Conservation (phyloP, 1,284 basidiomycete species). For the Peniophora sp. region DNA sequence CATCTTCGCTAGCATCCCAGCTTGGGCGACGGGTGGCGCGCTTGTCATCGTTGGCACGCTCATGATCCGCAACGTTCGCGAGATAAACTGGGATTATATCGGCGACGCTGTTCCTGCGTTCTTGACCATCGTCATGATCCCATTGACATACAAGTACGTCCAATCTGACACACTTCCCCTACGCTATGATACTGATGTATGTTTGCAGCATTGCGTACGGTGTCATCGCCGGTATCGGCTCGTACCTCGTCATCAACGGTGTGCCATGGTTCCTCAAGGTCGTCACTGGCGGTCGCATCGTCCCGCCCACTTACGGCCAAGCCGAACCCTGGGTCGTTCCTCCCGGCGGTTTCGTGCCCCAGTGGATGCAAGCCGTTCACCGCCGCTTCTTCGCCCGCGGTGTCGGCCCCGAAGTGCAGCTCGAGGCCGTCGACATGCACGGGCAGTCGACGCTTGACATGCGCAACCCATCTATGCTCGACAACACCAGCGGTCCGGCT, state of each 20-base stretch:
- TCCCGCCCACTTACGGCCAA: conserved; percentile 58
- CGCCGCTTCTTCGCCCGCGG: not conserved
- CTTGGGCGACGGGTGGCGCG: conserved; percentile 86
- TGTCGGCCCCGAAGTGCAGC: not conserved
- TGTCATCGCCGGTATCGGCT: conserved; percentile 72
- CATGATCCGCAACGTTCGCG: conserved; percentile 83
- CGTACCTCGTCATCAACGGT: conserved; percentile 72
- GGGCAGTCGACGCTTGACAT: too few relatives aligned
- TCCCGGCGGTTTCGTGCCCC: conserved; percentile 58
- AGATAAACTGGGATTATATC: conserved; percentile 86
- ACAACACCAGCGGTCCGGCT: too few relatives aligned
- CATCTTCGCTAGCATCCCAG: conserved; percentile 81
- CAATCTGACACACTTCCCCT: not conserved
- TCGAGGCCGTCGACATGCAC: not conserved
- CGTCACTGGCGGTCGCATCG: conserved; percentile 49
- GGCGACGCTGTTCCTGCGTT: conserved; percentile 85
- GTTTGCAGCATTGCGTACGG: conserved; percentile 75
- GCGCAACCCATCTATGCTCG: too few relatives aligned
- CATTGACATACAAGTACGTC: conserved; percentile 66
- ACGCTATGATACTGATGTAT: conserved; percentile 5
- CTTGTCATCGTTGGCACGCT: conserved; percentile 82
- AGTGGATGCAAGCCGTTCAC: conserved; percentile 47
- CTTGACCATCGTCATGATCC: conserved; percentile 72
- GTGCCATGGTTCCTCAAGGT: conserved; percentile 54
- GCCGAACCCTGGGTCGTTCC: conserved; percentile 66